Conservation (phyloP, 2,329 filamentous ascomycete species). For the Helminthosporium solani region DNA sequence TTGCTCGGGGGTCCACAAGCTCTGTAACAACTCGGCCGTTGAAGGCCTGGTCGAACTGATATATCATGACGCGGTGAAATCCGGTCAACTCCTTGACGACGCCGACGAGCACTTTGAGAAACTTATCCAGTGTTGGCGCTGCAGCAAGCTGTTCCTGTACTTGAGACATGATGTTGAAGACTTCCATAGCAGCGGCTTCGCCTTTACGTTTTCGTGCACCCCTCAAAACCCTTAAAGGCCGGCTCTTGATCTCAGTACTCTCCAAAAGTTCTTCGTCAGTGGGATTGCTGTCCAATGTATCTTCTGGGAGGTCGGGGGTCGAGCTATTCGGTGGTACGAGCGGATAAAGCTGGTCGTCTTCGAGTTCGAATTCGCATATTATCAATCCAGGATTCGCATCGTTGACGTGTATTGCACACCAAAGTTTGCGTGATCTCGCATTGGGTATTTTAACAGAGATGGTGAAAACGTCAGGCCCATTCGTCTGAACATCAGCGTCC, state of each 20-base stretch:
- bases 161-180: slow-evolving; percentile 89
- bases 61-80: slow-evolving; percentile 90
- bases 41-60: slow-evolving; percentile 80
- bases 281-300: slow-evolving; percentile 72
- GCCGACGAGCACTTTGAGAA: slow-evolving; percentile 79
- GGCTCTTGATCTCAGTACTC: slow-evolving; percentile 74
- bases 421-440: slow-evolving; percentile 65
- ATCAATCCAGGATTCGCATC: slow-evolving; percentile 64
- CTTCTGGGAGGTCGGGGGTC: slow-evolving; percentile 65
- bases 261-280: slow-evolving; percentile 72
- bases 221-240: slow-evolving; percentile 72
- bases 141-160: slow-evolving; percentile 82
- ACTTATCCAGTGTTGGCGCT: slow-evolving; percentile 67
- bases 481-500: slow-evolving; percentile 69
- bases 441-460: slow-evolving; percentile 66
- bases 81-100: slow-evolving; percentile 87
- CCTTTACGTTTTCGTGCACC: slow-evolving; percentile 74
- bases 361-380: slow-evolving; percentile 85
- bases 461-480: slow-evolving; percentile 85
- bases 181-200: slow-evolving; percentile 81
- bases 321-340: slow-evolving; percentile 61
- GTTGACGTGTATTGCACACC: slow-evolving; percentile 83
- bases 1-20: slow-evolving; percentile 75
- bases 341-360: slow-evolving; percentile 71
- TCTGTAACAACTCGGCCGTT: slow-evolving; percentile 89